A percentile compares a stretch with the other conserved stretches of the same genome.
These are phyloP conservation scores for Phaeophleospora eucalypticola DNA, from an alignment of 2,329 filamentous ascomycete species.

Conservation along the genomic window DNA sequence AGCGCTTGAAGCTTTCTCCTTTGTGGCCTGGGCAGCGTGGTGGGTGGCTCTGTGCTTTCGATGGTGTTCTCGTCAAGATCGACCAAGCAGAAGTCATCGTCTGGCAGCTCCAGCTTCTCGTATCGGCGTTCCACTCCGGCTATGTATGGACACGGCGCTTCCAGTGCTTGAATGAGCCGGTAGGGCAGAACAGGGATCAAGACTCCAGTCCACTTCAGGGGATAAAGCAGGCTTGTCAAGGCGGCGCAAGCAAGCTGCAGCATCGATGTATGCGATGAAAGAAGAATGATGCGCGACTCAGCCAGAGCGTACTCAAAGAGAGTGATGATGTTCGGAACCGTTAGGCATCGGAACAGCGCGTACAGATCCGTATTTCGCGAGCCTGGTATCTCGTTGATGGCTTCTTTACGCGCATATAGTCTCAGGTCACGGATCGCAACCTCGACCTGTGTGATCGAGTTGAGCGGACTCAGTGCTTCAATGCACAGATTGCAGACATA, in stretches of 20 bases:
- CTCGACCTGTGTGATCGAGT: conserved; percentile 94
- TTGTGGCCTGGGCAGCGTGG: conserved; percentile 78
- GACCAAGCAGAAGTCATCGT: conserved; percentile 92
- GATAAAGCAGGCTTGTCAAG: conserved; percentile 80
- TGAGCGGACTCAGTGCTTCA: conserved; percentile 85
- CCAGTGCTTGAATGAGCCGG: conserved; percentile 80
- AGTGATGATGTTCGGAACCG: conserved; percentile 85
- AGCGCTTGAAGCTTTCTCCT: conserved; percentile 84
- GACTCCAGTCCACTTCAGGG: conserved; percentile 87
- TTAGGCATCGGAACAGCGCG: conserved; percentile 83
- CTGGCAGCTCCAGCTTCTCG: conserved; percentile 77
- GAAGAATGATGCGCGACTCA: conserved; percentile 91
- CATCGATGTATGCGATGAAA: conserved; percentile 96
- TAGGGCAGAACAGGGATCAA: conserved; percentile 90
- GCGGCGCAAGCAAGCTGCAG: conserved; percentile 87
- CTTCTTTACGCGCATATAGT: conserved; percentile 89
- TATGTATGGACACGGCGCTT: conserved; percentile 94
- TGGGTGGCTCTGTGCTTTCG: conserved; percentile 75
- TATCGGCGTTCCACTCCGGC: conserved; percentile 93
- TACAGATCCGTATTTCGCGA: conserved; percentile 90
- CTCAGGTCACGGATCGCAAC: conserved; percentile 83
- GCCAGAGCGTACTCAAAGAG: conserved; percentile 90
- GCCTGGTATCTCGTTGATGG: conserved; percentile 85
- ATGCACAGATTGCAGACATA: conserved; percentile 97
- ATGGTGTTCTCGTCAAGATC: conserved; percentile 90